phyloP scores from a whole-genome alignment of 345 rosid species.

The Aquilaria sinensis region DNA sequence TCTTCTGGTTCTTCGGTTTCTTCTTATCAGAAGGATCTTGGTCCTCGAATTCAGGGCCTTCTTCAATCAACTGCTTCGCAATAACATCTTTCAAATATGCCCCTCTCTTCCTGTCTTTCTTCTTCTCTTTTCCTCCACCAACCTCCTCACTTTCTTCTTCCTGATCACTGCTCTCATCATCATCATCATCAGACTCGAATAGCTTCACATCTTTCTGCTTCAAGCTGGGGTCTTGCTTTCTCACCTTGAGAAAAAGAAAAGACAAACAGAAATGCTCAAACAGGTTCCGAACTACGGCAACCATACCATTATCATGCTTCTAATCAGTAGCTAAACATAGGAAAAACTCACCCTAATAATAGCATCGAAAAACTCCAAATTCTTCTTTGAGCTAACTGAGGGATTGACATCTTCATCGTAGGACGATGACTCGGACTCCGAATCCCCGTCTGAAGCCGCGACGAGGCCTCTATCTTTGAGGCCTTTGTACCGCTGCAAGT shows the following conservation, averaged over 20 bases:
- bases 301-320: not conserved
- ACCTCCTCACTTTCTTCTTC: slow-evolving; percentile 13
- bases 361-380: slow-evolving; percentile 36
- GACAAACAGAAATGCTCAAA: not conserved
- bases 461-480: slow-evolving; percentile 38
- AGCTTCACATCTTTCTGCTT: slow-evolving; percentile 33
- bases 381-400: slow-evolving; percentile 8
- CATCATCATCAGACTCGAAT: slow-evolving; percentile 37
- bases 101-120: slow-evolving; percentile 24
- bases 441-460: slow-evolving; percentile 22
- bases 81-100: slow-evolving; percentile 65
- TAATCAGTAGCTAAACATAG: not conserved
- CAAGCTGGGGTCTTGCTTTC: slow-evolving; percentile 41
- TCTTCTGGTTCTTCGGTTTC: slow-evolving; percentile 21
- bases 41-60: slow-evolving; percentile 55
- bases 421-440: slow-evolving; percentile 17
- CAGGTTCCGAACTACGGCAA: not conserved
- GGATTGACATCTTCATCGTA: slow-evolving; percentile 5
- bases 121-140: slow-evolving; percentile 8
- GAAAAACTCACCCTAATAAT: slow-evolving; percentile 35
- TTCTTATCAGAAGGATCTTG: slow-evolving; percentile 20
- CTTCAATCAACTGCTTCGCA: slow-evolving; percentile 65
- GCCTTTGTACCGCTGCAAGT: slow-evolving; percentile 47
- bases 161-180: slow-evolving; percentile 15
- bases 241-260: slow-evolving; percentile 9